Evolutionary conservation across 192 early-diverging fungal genomes (phyloP).

Genomic region (Coemansia sp.): DNA sequence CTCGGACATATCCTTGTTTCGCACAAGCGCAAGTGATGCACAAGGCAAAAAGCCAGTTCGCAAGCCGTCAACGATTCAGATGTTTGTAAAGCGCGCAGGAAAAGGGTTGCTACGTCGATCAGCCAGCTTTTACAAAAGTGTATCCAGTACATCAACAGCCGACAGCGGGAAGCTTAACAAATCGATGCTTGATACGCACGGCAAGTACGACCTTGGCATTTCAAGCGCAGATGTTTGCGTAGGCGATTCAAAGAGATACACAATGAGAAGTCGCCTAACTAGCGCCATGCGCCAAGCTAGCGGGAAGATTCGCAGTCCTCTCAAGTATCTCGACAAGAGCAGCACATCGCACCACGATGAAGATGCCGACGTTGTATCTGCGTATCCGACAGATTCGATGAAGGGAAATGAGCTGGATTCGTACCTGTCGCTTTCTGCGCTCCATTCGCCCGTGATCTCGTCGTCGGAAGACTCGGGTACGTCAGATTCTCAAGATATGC

Average conservation of each 20-base stretch:
- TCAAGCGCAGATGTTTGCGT: background rate
- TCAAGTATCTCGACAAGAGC: constrained; percentile 1
- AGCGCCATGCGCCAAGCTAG: constrained; percentile 35
- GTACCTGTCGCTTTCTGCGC: constrained; percentile 41
- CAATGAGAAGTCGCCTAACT: constrained; percentile 24
- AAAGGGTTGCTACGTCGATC: constrained; percentile 44
- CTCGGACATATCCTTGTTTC: constrained; percentile 1
- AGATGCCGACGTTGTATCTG: constrained; percentile 33
- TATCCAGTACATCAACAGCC: constrained; percentile 15
- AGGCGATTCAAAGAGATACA: constrained; percentile 6
- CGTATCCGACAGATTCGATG: constrained; percentile 43
- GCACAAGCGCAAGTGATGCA: background rate
- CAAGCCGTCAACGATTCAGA: constrained; percentile 40
- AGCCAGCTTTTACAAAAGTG: constrained; percentile 43
- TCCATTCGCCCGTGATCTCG: constrained; percentile 28
- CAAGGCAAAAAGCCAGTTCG: constrained; percentile 14
- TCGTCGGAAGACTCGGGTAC: constrained; percentile 9
- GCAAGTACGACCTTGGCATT: constrained; percentile 1
- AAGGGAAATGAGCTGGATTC: constrained; percentile 27
- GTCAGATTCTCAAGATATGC: background rate
- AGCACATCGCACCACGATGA: constrained; percentile 9
- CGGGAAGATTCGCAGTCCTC: constrained; percentile 13
- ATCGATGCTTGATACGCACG: background rate
- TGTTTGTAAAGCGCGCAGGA: constrained; percentile 47
- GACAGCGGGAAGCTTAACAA: background rate